Conservation (phyloP, 306 rosid species). For the barrel medic (Medicago truncatula) region MtrunA17r5.0-ANR NC_053043.1:10629001-10629500, state of each 20-base stretch:
- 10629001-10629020: neutral
- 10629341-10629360: conserved; percentile 23
- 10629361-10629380: conserved; percentile 9
- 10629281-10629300: neutral
- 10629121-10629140: neutral
- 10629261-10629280: neutral
- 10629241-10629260: neutral
- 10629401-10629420: conserved; percentile 26
- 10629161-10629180: neutral
- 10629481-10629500: conserved; percentile 39
- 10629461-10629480: conserved; percentile 46
- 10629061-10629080: neutral
- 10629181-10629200: neutral
- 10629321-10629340: neutral
- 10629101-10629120: neutral
- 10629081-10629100: neutral
- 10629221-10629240: neutral
- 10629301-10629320: neutral
- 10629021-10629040: neutral
- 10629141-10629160: neutral
- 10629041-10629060: no score
- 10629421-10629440: conserved; percentile 29
- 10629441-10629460: conserved; percentile 25
- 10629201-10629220: no score
- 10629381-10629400: conserved; percentile 23